Evolutionary conservation across 805 yeast species (phyloP).

Genomic region (Wickerhamiella shivajii): DNA sequence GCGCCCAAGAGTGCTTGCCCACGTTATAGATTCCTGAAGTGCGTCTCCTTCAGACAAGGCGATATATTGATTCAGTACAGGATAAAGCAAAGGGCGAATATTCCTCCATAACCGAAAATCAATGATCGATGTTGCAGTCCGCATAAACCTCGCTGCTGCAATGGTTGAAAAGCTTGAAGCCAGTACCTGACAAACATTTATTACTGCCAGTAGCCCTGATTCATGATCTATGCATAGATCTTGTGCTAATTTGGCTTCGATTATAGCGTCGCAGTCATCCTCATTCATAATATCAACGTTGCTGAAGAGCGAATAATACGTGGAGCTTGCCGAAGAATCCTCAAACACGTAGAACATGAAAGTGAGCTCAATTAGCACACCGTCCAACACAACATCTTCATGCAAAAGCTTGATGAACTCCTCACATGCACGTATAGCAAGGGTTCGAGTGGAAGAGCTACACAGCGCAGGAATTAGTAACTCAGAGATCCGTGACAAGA

Average conservation of each 20-base stretch:
- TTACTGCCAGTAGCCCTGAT: neutral
- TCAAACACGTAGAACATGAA: conserved; percentile 1
- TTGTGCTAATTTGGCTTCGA: conserved; percentile 1
- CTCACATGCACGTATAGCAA: conserved; percentile 3
- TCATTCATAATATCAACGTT: neutral
- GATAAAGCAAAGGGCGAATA: neutral
- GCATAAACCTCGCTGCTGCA: neutral
- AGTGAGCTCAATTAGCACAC: neutral
- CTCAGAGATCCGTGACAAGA: neutral
- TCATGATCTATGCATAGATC: neutral
- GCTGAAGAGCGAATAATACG: too few species aligned
- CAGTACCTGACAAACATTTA: conserved; percentile 1
- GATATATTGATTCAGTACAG: too few species aligned
- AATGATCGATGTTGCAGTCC: neutral
- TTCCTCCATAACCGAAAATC: neutral
- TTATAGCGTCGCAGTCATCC: neutral
- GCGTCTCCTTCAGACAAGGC: too few species aligned
- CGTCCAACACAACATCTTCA: neutral
- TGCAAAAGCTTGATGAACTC: neutral
- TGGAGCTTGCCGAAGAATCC: neutral
- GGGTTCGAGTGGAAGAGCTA: neutral
- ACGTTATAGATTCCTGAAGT: too few species aligned
- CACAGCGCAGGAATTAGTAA: neutral
- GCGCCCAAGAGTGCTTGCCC: too few species aligned
- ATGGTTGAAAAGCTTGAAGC: neutral